Conservation (phyloP, 768 basidiomycete species). For the Boletus rubroflammeus region DNA sequence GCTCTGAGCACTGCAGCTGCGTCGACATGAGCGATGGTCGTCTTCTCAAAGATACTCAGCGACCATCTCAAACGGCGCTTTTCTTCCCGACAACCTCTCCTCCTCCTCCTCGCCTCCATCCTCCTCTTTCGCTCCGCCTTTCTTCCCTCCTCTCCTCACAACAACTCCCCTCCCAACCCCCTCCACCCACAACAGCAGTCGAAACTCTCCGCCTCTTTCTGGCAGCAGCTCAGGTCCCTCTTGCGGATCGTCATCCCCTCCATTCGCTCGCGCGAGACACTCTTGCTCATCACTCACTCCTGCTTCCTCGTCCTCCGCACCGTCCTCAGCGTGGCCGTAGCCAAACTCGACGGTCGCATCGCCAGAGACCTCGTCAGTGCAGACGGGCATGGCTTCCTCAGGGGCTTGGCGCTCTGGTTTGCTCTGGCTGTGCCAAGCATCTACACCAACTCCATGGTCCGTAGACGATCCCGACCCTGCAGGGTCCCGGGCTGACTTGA, state of each 20-base stretch:
- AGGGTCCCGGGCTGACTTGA: neutral
- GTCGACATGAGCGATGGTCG: conserved; percentile 8
- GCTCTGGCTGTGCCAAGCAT: conserved; percentile 87
- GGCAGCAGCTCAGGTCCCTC: conserved; percentile 71
- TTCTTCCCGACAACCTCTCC: conserved; percentile 27
- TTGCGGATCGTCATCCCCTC: conserved; percentile 67
- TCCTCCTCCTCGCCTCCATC: conserved; percentile 43
- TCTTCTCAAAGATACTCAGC: conserved; percentile 11
- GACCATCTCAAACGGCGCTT: neutral
- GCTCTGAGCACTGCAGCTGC: neutral
- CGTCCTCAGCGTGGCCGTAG: conserved; percentile 83
- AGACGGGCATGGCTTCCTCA: conserved; percentile 77
- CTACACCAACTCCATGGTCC: conserved; percentile 92
- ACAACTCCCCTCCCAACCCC: conserved; percentile 47
- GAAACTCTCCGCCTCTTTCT: conserved; percentile 66
- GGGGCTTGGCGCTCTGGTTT: conserved; percentile 86
- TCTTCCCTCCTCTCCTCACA: neutral
- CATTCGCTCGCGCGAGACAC: conserved; percentile 61
- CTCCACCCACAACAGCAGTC: conserved; percentile 39
- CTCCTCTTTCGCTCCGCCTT: conserved; percentile 52
- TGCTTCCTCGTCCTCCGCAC: conserved; percentile 84
- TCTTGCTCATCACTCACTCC: conserved; percentile 74
- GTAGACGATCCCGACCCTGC: neutral
- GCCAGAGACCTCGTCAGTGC: conserved; percentile 88
- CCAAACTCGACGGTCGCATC: conserved; percentile 83